These are phyloP conservation scores for Elongisporangium senticosum DNA, from an alignment of 352 stramenopile genomes.

Conservation along the genomic window DNA sequence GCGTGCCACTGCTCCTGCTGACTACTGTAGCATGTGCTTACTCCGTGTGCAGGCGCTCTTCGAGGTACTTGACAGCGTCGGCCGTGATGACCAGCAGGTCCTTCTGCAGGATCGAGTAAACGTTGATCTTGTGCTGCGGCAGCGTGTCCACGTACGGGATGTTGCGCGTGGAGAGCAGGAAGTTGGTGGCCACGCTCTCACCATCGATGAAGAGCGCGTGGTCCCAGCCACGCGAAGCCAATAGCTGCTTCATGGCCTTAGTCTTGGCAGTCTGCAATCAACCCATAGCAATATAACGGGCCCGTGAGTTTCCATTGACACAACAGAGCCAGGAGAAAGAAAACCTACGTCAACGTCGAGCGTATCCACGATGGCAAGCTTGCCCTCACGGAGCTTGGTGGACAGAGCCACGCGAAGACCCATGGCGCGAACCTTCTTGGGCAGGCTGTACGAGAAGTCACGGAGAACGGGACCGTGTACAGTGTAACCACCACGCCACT, in stretches of 20 bases:
- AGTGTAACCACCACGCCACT: constrained; percentile 82
- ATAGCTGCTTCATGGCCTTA: constrained; percentile 82
- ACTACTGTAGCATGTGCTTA: constrained; percentile 23
- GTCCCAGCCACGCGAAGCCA: constrained; percentile 75
- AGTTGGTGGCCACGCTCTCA: constrained; percentile 68
- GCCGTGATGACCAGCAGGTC: constrained; percentile 83
- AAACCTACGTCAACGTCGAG: constrained; percentile 66
- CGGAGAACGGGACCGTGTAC: constrained; percentile 82
- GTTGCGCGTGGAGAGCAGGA: constrained; percentile 79
- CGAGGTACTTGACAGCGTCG: constrained; percentile 85
- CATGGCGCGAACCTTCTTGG: constrained; percentile 87
- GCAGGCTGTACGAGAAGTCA: constrained; percentile 84
- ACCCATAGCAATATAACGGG: neutral
- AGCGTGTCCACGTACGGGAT: constrained; percentile 81
- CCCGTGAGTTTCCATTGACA: constrained; percentile 1
- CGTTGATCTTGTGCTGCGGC: constrained; percentile 85
- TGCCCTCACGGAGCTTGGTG: constrained; percentile 84
- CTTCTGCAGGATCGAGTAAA: constrained; percentile 88
- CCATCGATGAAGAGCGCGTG: constrained; percentile 83
- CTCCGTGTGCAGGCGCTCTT: constrained; percentile 81
- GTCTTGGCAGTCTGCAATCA: constrained; percentile 64
- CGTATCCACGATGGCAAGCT: constrained; percentile 76
- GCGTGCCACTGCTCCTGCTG: neutral
- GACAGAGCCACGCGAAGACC: constrained; percentile 80
- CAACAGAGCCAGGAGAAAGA: constrained; percentile 1